These are phyloP conservation scores for Taphrina betulina DNA, from an alignment of 1,139 yeast species.

Conservation along the genomic window DNA sequence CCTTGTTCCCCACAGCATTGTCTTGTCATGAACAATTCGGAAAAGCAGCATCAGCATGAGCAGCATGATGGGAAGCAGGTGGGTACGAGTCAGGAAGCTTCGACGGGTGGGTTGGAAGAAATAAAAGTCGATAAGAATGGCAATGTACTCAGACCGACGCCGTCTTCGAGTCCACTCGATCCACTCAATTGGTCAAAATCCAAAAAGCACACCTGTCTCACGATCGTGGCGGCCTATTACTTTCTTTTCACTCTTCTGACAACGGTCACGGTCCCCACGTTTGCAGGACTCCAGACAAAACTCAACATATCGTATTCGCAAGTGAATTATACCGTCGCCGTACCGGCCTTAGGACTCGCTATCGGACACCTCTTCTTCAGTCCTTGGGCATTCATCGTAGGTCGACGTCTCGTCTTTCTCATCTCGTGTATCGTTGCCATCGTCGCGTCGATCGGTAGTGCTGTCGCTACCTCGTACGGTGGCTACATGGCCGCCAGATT, in stretches of 20 bases:
- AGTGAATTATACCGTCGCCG: slow-evolving; percentile 34
- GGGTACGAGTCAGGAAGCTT: too few relatives aligned
- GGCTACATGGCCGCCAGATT: slow-evolving; percentile 37
- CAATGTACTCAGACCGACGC: slow-evolving; percentile 48
- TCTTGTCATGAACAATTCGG: too few relatives aligned
- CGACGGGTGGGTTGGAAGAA: too few relatives aligned
- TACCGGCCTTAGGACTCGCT: slow-evolving; percentile 33
- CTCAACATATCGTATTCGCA: slow-evolving; percentile 30
- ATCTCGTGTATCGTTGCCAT: slow-evolving; percentile 35
- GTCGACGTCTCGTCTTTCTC: slow-evolving; percentile 37
- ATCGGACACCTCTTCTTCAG: slow-evolving; percentile 34
- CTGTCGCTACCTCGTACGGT: slow-evolving; percentile 34
- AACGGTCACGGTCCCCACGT: slow-evolving; percentile 35
- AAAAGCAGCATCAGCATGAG: too few relatives aligned
- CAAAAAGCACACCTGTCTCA: too few relatives aligned
- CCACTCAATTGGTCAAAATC: slow-evolving; percentile 53
- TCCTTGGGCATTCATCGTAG: slow-evolving; percentile 32
- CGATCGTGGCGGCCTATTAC: too few relatives aligned
- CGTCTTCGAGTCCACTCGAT: slow-evolving; percentile 58
- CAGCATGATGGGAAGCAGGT: too few relatives aligned
- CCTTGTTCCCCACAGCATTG: too few relatives aligned
- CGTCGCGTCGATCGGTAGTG: slow-evolving; percentile 37
- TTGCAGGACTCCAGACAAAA: slow-evolving; percentile 29
- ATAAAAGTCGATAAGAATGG: slow-evolving; percentile 8
- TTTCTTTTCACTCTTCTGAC: slow-evolving; percentile 34